Conservation (phyloP, 345 rosid species). For the Citrus reticulata region DNA sequence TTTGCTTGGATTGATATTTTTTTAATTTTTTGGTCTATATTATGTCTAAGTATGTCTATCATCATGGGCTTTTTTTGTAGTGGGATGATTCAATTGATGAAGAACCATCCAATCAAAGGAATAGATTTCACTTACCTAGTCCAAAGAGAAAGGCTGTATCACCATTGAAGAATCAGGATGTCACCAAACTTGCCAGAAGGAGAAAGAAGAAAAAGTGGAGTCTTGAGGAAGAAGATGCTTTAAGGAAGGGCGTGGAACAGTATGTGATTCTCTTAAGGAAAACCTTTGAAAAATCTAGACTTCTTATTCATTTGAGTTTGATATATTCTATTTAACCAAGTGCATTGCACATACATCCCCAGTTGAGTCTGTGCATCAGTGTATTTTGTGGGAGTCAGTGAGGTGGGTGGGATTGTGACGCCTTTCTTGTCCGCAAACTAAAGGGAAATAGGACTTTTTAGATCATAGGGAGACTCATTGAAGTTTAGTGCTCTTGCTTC, state of each 20-base stretch:
- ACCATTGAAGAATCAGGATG: constrained; percentile 22
- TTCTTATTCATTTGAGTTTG: background rate
- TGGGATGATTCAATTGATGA: constrained; percentile 50
- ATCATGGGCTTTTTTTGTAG: constrained; percentile 20
- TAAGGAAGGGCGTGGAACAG: constrained; percentile 37
- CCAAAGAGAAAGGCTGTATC: constrained; percentile 22
- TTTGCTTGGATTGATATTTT: background rate
- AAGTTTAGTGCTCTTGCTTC: too few species aligned
- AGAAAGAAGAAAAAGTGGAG: constrained; percentile 43
- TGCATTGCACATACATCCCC: too few species aligned
- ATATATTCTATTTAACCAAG: background rate
- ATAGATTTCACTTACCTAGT: constrained; percentile 18
- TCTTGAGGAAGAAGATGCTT: constrained; percentile 50
- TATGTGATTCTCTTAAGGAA: constrained; percentile 11
- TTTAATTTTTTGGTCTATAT: background rate
- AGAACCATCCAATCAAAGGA: constrained; percentile 5
- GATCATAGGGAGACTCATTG: too few species aligned
- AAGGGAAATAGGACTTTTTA: too few species aligned
- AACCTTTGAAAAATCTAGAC: background rate
- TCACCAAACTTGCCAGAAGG: constrained; percentile 18
- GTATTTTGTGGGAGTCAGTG: too few species aligned
- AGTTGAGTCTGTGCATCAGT: too few species aligned
- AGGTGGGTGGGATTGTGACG: too few species aligned
- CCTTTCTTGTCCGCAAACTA: too few species aligned
- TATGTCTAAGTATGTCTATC: background rate